Conservation (phyloP, 176 grass and related monocot genomes). For the Miscanthus lutarioriparius region DNA sequence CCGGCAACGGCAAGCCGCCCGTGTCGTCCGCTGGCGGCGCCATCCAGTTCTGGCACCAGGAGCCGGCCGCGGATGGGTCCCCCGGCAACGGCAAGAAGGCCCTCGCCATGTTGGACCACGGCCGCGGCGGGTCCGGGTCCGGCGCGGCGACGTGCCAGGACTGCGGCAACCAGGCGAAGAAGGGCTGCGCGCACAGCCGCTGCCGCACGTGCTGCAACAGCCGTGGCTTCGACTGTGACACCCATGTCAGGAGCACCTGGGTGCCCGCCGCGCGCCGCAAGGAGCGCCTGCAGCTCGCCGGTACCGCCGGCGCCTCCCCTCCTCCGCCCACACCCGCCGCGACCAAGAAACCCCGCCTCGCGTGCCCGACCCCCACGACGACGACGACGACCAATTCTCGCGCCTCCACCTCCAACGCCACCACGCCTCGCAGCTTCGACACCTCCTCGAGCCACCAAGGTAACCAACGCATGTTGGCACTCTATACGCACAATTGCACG, state of each 20-base stretch:
- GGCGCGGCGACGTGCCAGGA: slow-evolving; percentile 63
- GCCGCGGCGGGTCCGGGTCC: slow-evolving; percentile 16
- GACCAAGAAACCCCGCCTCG: slow-evolving; percentile 63
- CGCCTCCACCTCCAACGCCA: slow-evolving; percentile 77
- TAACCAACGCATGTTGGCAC: slow-evolving; percentile 8
- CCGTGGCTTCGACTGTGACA: slow-evolving; percentile 76
- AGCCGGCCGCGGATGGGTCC: slow-evolving; percentile 32
- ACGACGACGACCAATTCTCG: slow-evolving; percentile 56
- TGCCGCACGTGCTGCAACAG: slow-evolving; percentile 92
- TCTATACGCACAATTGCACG: neutral
- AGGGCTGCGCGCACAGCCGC: slow-evolving; percentile 65
- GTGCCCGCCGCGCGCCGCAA: slow-evolving; percentile 68
- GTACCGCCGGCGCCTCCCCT: neutral
- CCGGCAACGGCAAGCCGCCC: slow-evolving; percentile 7
- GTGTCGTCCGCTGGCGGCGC: slow-evolving; percentile 23
- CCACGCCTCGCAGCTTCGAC: slow-evolving; percentile 82
- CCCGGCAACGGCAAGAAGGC: slow-evolving; percentile 54
- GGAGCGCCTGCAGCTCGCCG: slow-evolving; percentile 52
- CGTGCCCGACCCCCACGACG: slow-evolving; percentile 54
- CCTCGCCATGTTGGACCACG: slow-evolving; percentile 44
- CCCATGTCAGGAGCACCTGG: slow-evolving; percentile 94
- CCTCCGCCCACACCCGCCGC: slow-evolving; percentile 4
- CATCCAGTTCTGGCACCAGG: slow-evolving; percentile 81
- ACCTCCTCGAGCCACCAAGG: slow-evolving; percentile 92
- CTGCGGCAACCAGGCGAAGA: slow-evolving; percentile 95